phyloP scores from a whole-genome alignment of 192 early-diverging fungal genomes.

The Coemansia biformis region DNA sequence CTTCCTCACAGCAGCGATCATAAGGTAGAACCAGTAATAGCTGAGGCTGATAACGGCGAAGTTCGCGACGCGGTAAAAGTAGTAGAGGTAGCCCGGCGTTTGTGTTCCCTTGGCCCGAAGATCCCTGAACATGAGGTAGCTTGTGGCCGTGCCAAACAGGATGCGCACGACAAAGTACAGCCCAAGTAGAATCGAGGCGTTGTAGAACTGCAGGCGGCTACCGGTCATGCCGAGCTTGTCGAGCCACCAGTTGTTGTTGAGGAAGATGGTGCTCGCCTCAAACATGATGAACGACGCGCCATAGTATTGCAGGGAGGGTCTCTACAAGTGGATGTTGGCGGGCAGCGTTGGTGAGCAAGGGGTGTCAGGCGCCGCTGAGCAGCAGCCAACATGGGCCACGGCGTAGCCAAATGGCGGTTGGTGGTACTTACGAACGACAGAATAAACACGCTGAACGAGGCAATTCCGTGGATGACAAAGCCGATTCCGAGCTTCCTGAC shows the following conservation, averaged over 20 bases:
- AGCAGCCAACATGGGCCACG: background rate
- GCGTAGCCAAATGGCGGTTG: no score
- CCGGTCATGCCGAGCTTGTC: conserved; percentile 88
- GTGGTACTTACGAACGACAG: conserved; percentile 54
- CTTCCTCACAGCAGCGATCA: conserved; percentile 38
- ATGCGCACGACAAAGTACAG: conserved; percentile 74
- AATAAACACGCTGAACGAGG: conserved; percentile 70
- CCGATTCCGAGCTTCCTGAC: conserved; percentile 66
- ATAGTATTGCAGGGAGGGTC: conserved; percentile 81
- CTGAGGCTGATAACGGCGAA: conserved; percentile 30
- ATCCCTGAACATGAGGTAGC: conserved; percentile 53
- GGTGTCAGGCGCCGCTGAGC: no score
- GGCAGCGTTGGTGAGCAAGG: no score
- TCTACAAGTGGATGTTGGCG: conserved; percentile 50
- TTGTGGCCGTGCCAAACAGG: conserved; percentile 71
- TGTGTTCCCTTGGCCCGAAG: conserved; percentile 29
- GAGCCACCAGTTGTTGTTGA: conserved; percentile 85
- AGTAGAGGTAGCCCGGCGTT: conserved; percentile 28
- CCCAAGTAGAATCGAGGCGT: conserved; percentile 70
- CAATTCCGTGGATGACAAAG: conserved; percentile 76
- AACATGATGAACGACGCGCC: conserved; percentile 84
- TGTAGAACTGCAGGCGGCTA: conserved; percentile 68
- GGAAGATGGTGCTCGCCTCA: conserved; percentile 85
- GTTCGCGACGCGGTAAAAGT: conserved; percentile 47
- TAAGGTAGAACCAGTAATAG: conserved; percentile 53